Evolutionary conservation across 768 basidiomycete species (phyloP).

Genomic region (Sarcodon aspratus): DNA sequence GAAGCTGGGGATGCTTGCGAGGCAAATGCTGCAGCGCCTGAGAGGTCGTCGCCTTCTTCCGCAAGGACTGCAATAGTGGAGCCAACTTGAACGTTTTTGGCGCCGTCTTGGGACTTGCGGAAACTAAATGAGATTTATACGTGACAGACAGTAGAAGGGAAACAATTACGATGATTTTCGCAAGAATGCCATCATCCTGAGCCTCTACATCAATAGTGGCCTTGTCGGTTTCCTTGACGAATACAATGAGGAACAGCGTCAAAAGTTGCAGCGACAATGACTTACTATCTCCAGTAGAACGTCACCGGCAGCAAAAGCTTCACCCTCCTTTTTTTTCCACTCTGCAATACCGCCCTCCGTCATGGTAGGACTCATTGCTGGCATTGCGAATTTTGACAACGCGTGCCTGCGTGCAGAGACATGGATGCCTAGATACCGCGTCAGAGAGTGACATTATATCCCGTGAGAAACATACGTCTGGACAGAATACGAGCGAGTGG

Average conservation of each 20-base stretch:
- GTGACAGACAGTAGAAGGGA: background rate
- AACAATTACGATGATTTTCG: conserved; percentile 86
- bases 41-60: conserved; percentile 92
- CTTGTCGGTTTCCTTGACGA: conserved; percentile 93
- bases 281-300: conserved; percentile 92
- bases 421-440: conserved; percentile 54
- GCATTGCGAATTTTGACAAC: conserved; percentile 86
- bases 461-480: conserved; percentile 38
- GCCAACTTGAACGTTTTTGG: conserved; percentile 83
- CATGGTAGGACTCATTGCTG: conserved; percentile 99
- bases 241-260: conserved; percentile 3
- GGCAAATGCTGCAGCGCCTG: conserved; percentile 67
- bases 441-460: background rate
- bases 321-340: conserved; percentile 98
- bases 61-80: conserved; percentile 83
- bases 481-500: conserved; percentile 53
- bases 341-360: conserved; percentile 96
- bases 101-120: conserved; percentile 63
- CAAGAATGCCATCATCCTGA: conserved; percentile 92
- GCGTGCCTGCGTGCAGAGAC: conserved; percentile 69
- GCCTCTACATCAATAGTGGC: conserved; percentile 99
- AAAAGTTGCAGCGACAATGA: conserved; percentile 6
- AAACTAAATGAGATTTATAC: conserved; percentile 1
- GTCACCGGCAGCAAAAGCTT: conserved; percentile 80
- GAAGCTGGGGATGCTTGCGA: conserved; percentile 40